Conservation (phyloP, 1,284 basidiomycete species). For the Cerioporus squamosus region DNA sequence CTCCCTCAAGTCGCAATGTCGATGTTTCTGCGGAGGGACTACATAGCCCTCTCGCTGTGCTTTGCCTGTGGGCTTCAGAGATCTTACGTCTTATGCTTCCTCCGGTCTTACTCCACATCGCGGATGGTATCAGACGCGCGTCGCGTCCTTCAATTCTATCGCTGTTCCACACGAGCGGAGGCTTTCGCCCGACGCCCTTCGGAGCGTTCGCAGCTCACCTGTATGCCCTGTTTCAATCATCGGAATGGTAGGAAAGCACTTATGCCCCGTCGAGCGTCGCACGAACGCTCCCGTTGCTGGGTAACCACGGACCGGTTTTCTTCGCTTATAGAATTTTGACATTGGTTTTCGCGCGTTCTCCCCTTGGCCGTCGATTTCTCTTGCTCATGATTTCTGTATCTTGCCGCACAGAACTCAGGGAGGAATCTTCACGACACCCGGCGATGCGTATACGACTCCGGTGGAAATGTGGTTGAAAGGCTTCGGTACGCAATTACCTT, state of each 20-base stretch:
- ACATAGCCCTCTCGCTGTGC: too few relatives aligned
- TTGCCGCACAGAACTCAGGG: conserved; percentile 66
- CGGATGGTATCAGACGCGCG: conserved; percentile 12
- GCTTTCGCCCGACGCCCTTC: background rate
- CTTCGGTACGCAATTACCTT: conserved; percentile 60
- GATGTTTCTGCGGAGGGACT: too few relatives aligned
- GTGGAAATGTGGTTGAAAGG: conserved; percentile 87
- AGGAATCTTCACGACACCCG: conserved; percentile 82
- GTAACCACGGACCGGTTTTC: too few relatives aligned
- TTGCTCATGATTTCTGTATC: too few relatives aligned
- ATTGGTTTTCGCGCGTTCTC: too few relatives aligned
- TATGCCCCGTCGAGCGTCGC: too few relatives aligned
- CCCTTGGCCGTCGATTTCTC: too few relatives aligned
- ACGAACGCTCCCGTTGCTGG: too few relatives aligned
- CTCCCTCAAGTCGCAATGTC: too few relatives aligned
- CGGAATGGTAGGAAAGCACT: background rate
- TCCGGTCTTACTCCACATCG: conserved; percentile 5
- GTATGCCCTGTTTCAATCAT: too few relatives aligned
- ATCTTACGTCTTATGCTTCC: conserved; percentile 9
- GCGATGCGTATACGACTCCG: conserved; percentile 82
- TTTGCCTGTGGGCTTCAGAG: background rate
- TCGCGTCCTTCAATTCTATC: background rate
- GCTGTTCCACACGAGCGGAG: background rate
- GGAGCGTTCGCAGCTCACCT: background rate
- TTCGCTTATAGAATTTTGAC: too few relatives aligned